Base-by-base conservation (phyloP, 345 rosid species). In the Geranium rotundifolium region DNA sequence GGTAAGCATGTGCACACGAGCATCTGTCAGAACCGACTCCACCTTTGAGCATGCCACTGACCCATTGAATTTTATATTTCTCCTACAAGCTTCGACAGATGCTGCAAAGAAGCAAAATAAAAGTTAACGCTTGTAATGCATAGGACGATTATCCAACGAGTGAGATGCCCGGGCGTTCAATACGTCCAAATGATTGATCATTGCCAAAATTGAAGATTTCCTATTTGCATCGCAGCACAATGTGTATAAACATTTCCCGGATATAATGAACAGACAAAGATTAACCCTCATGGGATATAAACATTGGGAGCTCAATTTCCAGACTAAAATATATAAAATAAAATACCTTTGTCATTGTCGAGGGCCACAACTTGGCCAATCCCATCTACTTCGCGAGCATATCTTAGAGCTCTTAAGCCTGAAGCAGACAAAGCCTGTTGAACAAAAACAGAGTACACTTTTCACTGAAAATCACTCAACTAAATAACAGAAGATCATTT, bases 21-120 rank as follows among this genome's bases (percentile, higher is more conserved):
- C 93, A 85, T 95, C 99, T 59, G 90, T 79, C 52, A 85, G 92
- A 80, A 88, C 86, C 7, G 99, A 88, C 76, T 95, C 97, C 76
- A 95, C 91, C 80, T 88, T 88, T 37, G 89, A 79, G 67, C 83
- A 66, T 49, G 99, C 96, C 60, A 86, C 82, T 17, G 89, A 76
- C 57, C 99, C 97, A 70, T 88, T 95, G 80, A 88, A 88, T 80
- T 86, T 88, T 65, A 95, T 82, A 77, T 95, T 95, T 75, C 95
- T 82, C 72, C 72, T 80, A 73, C 99, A 95, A 66, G 97, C 87
- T 77, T 95, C 99, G 64, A 88, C 96, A 4, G 99, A 85, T 17
- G 72, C 97, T 88, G 74, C 61, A 75, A 41, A 8, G 34, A 39
- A 58, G 55, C 7, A 54, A 59, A 34, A 39, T n/a, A 37, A 34